phyloP scores from a whole-genome alignment of 306 rosid genomes.

The Medicago ruthenica region DNA sequence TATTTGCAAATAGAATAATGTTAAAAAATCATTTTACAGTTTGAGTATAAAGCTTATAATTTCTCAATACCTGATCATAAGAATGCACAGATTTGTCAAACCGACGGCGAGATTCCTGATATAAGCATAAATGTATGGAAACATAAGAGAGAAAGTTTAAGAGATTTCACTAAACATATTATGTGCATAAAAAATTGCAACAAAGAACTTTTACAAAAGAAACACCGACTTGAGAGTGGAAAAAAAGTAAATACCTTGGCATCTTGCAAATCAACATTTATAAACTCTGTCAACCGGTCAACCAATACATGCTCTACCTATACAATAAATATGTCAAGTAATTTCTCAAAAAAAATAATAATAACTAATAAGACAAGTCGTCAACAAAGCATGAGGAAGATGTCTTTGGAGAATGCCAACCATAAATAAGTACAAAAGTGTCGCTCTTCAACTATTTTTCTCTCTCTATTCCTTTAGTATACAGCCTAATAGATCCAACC shows the following conservation, averaged over 20 bases:
- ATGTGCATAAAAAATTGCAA: background rate
- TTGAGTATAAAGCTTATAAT: conserved; percentile 30
- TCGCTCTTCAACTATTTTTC: conserved; percentile 5
- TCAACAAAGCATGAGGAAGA: conserved; percentile 13
- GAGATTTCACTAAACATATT: conserved; percentile 17
- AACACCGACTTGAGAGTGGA: conserved; percentile 15
- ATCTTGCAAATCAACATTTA: conserved; percentile 79
- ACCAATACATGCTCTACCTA: conserved; percentile 95
- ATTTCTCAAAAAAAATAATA: conserved; percentile 34
- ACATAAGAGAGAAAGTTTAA: background rate
- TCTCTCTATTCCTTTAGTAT: conserved; percentile 9
- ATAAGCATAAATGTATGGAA: conserved; percentile 39
- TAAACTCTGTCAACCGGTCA: conserved; percentile 79
- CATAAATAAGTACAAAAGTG: background rate
- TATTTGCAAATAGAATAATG: conserved; percentile 14
- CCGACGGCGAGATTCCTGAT: conserved; percentile 80
- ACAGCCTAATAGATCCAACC: conserved; percentile 20
- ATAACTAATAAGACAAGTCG: background rate
- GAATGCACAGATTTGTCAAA: conserved; percentile 80
- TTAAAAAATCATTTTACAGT: conserved; percentile 1
- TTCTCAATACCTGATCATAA: conserved; percentile 85
- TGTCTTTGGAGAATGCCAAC: conserved; percentile 26
- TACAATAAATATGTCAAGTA: conserved; percentile 41
- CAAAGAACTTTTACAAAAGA: conserved; percentile 1
- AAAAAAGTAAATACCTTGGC: conserved; percentile 63